These are phyloP conservation scores for Solanum tarijense DNA, from an alignment of 257 asterid species.

Conservation along the genomic window DNA sequence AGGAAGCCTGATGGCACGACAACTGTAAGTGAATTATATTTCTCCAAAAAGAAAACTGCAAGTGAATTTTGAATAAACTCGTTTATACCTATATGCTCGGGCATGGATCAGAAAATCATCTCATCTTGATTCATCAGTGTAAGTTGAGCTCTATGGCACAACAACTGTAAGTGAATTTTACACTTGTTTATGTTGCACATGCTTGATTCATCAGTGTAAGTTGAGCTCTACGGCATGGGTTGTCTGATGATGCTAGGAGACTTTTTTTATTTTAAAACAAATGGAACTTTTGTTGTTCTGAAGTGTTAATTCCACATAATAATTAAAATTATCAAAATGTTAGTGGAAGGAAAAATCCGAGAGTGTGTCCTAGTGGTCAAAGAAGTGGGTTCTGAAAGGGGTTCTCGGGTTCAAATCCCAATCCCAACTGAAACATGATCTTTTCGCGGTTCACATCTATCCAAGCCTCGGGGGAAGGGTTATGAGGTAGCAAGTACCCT, in stretches of 20 bases:
- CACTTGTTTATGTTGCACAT: not conserved
- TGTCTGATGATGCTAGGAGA: not conserved
- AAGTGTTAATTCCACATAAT: not conserved
- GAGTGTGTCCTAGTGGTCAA: not conserved
- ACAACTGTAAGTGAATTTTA: not conserved
- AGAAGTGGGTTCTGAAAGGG: not conserved
- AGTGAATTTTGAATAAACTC: constrained; percentile 22
- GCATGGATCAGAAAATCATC: not conserved
- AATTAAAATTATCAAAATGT: not conserved
- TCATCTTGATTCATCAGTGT: not conserved
- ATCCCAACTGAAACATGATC: not conserved
- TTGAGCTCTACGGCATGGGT: not conserved
- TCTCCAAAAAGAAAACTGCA: constrained; percentile 24
- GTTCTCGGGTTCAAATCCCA: not conserved
- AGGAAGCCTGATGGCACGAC: constrained; percentile 62
- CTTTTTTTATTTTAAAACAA: not conserved
- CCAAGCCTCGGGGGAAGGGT: not conserved
- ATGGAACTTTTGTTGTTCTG: not conserved
- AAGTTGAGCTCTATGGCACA: not conserved
- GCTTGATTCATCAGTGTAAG: not conserved
- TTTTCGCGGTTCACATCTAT: not conserved
- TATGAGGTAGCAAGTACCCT: not conserved
- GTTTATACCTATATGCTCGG: not conserved
- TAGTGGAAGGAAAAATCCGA: not conserved
- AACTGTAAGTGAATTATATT: constrained; percentile 48